Conservation (phyloP, 768 basidiomycete genomes). For the Dacryopinax primogenitus region DNA sequence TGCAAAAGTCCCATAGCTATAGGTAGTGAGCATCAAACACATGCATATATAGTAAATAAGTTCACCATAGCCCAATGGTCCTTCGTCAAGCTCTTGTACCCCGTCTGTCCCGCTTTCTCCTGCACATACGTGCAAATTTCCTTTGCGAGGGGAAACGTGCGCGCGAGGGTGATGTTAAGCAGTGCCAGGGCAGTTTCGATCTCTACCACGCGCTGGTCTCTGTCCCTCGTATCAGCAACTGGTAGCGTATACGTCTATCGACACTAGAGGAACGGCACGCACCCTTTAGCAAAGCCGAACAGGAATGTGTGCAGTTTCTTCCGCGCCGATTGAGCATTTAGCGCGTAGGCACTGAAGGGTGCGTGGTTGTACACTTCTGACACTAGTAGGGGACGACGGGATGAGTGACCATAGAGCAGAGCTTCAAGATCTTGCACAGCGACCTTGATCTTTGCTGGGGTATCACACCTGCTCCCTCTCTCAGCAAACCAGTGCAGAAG, state of each 20-base stretch:
- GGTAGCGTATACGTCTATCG: too few relatives aligned
- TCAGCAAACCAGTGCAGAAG: neutral
- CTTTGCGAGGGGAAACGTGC: slow-evolving; percentile 51
- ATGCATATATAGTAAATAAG: neutral
- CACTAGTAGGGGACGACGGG: slow-evolving; percentile 28
- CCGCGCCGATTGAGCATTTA: slow-evolving; percentile 42
- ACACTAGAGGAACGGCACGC: too few relatives aligned
- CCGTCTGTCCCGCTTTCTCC: slow-evolving; percentile 32
- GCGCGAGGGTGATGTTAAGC: slow-evolving; percentile 62
- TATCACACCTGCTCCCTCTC: slow-evolving; percentile 34
- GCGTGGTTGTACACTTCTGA: slow-evolving; percentile 44
- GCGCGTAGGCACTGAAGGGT: slow-evolving; percentile 39
- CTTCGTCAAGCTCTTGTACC: slow-evolving; percentile 67
- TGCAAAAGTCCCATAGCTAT: slow-evolving; percentile 67
- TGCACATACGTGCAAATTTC: slow-evolving; percentile 24
- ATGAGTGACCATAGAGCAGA: slow-evolving; percentile 30
- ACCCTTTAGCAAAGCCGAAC: slow-evolving; percentile 62
- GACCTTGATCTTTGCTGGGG: slow-evolving; percentile 36
- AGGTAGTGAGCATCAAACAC: neutral
- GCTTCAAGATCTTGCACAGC: slow-evolving; percentile 50
- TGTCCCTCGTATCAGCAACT: slow-evolving; percentile 2
- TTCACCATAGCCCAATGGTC: slow-evolving; percentile 78
- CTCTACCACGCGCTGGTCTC: neutral
- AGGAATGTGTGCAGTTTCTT: slow-evolving; percentile 55
- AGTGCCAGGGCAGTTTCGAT: slow-evolving; percentile 53